Evolutionary conservation across 495 filamentous ascomycete species (phyloP), one percentile per base, ranked within the genome.

Genomic region (Glonium stellatum): DNA sequence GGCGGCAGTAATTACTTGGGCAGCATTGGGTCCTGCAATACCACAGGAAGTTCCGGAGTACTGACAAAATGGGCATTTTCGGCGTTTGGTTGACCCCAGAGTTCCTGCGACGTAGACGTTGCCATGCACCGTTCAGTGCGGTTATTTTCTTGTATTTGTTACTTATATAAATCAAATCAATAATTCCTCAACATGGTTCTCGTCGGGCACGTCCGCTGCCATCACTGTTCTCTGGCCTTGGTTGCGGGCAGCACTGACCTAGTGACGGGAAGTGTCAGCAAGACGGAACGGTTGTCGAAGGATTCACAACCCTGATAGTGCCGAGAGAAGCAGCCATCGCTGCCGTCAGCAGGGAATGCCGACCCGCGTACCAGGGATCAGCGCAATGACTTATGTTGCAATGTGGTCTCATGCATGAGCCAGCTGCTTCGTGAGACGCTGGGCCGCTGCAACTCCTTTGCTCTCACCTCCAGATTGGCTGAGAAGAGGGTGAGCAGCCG

Each of bases 11-110:
- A 51, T 31, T 51, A 25, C 13, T 25, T 15, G 48, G 48, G 23
- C 48, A 31, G 48, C 48, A 51, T 23, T 51, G 25, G 48, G 31
- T 27, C 13, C 13, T 51, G 48, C 23, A 23, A 51, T 51, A 51
- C 48, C 48, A 25, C 25, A 31, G 18, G 48, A 25, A 18, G 31
- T 11, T 51, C 23, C 19, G 48, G 48, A 51, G 48, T 51, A 51
- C 21, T 15, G 25, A 23, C 10, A 5, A 11, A 51, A 18, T 23
- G 48, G 21, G 48, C 48, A 51, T 51, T 51, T 50, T 22, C 39
- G 48, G 48, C 11, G 48, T 51, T n/a, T 51, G 48, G 48, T 31
- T 15, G 18, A 44, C 18, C 39, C 39, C 18, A 44, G 39, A 4
- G 18, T 44, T 44, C 39, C 18, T 44, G 18, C 18, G 18, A 15